These are phyloP conservation scores for Epichloe amarillans DNA, from an alignment of 2,329 filamentous ascomycete genomes.

Conservation along the genomic window DNA sequence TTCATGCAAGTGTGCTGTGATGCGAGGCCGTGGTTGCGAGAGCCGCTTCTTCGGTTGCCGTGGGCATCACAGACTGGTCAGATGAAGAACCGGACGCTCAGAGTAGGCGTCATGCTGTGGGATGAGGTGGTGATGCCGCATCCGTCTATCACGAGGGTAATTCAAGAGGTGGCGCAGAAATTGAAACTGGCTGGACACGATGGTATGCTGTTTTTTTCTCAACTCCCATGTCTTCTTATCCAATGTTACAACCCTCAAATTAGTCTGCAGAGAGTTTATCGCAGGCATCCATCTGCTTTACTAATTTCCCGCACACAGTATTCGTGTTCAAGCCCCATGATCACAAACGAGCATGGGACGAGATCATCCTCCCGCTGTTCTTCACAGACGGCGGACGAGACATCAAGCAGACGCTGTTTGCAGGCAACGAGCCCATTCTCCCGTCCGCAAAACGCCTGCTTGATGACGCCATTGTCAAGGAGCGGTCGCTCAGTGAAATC, in stretches of 20 bases:
- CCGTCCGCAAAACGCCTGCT: constrained; percentile 34
- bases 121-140: constrained; percentile 48
- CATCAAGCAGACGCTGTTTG: constrained; percentile 33
- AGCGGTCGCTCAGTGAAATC: constrained; percentile 28
- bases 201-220: constrained; percentile 20
- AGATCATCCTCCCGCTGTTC: constrained; percentile 33
- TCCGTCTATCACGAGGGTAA: constrained; percentile 42
- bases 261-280: no score
- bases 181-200: constrained; percentile 33
- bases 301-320: neutral
- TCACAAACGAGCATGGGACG: constrained; percentile 9
- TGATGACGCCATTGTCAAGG: constrained; percentile 38
- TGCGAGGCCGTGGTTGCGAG: constrained; percentile 20
- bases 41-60: constrained; percentile 18
- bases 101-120: constrained; percentile 26
- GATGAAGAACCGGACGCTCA: constrained; percentile 5
- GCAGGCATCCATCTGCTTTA: neutral
- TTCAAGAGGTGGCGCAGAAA: constrained; percentile 38
- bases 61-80: constrained; percentile 4
- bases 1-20: constrained; percentile 21
- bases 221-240: no score
- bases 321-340: constrained; percentile 6
- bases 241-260: no score
- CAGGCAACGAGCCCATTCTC: constrained; percentile 42
- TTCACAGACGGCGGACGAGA: constrained; percentile 48